Conservation (phyloP, 306 rosid species). For the Sesbania bispinosa region DNA sequence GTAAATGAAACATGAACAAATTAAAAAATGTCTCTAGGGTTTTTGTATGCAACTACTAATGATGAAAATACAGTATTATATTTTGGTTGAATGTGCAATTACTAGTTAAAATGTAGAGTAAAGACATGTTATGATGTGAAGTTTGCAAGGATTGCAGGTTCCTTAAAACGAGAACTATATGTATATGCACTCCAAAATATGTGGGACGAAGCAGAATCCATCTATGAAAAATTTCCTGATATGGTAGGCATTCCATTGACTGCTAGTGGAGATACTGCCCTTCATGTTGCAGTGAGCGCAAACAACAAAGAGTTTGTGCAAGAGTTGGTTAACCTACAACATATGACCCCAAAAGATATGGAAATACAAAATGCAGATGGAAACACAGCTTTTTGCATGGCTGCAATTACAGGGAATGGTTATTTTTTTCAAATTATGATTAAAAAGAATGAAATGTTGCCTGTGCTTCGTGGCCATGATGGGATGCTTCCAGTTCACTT, state of each 20-base stretch:
- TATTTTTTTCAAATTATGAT: neutral
- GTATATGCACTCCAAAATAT: neutral
- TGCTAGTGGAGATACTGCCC: neutral
- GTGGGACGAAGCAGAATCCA: neutral
- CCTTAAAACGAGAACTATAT: neutral
- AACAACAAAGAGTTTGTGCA: neutral
- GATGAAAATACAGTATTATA: too few relatives aligned
- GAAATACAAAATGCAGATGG: neutral
- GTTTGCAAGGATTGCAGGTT: neutral
- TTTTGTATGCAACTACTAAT: too few relatives aligned
- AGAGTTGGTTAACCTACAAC: neutral
- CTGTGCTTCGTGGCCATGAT: neutral
- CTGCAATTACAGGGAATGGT: neutral
- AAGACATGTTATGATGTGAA: neutral
- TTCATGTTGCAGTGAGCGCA: neutral
- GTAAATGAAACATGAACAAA: too few relatives aligned
- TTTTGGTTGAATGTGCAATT: too few relatives aligned
- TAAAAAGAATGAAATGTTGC: neutral
- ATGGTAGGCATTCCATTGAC: neutral
- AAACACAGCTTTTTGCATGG: neutral
- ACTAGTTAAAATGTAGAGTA: too few relatives aligned
- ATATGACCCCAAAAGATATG: neutral
- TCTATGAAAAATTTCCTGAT: neutral
- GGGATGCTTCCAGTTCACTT: slow-evolving; percentile 5
- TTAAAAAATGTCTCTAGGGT: too few relatives aligned